Evolutionary conservation across 495 filamentous ascomycete genomes (phyloP), one percentile per base, ranked within the genome.

Genomic region (Aspergillus leporis): DNA sequence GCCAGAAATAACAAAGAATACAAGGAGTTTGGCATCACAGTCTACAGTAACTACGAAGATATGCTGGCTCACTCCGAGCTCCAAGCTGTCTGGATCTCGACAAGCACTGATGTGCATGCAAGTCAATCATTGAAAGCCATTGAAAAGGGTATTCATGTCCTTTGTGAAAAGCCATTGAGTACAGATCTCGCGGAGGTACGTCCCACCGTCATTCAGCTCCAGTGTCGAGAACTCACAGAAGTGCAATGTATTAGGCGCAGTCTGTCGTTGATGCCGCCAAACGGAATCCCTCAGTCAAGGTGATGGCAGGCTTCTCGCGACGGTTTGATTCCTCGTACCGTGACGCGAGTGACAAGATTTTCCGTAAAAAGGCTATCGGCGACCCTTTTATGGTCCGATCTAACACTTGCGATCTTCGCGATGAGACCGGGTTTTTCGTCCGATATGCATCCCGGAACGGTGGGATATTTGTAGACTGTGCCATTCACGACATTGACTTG

Each of bases 271-370:
- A 51, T 12, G 46, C 19, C 71, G 4, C 64, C 28, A 32, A 48
- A 13, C 16, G 5, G 5, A 5, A 28, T 4, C n/a, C 55, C 55
- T 7, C 16, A 72, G 46, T 66, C 78, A 83, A 81, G 63, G 72
- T 81, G 46, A 79, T 83, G 74, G 77, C 70, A 47, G 80, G 79
- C 16, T 82, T 80, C 70, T 76, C 74, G 13, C 71, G 79, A 12
- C 76, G 80, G 13, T 81, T 83, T 65, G 80, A 83, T 60, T 67
- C 54, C 43, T 74, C 70, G 22, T 83, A 83, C 63, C 66, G 70
- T 1, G 53, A 61, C 46, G 62, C 65, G n/a, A n/a, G 6, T 16
- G 30, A 9, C 19, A 58, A 5, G n/a, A 65, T 32, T 5, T 5
- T 32, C 31, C 5, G 10, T 32, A 72, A 48, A 67, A 9, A 72